Percentiles rank a stretch among this genome's conserved stretches.
phyloP scores from a whole-genome alignment of 192 early-diverging fungal genomes.

The Diversispora epigaea region DNA sequence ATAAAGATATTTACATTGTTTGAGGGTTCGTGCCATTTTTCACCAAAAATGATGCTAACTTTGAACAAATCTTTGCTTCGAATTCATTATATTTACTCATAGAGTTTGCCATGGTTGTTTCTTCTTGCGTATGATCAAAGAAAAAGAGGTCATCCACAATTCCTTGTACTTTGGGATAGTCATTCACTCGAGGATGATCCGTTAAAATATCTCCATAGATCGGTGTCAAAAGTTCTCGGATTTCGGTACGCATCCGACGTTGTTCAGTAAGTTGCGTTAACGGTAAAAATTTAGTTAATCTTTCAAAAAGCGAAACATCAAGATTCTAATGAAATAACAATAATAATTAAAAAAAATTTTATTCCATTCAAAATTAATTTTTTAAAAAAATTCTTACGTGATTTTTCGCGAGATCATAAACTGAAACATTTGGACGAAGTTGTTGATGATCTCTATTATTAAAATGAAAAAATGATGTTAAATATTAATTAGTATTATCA shows the following conservation, averaged over 20 bases:
- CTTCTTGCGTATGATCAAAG: slow-evolving; percentile 32
- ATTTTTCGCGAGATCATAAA: slow-evolving; percentile 43
- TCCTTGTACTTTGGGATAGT: slow-evolving; percentile 45
- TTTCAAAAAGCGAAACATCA: slow-evolving; percentile 56
- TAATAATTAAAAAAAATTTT: not conserved
- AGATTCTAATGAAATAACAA: slow-evolving; percentile 35
- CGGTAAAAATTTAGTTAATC: slow-evolving; percentile 48
- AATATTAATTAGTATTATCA: not conserved
- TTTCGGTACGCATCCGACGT: slow-evolving; percentile 60
- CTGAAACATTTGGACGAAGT: slow-evolving; percentile 53
- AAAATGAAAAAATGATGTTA: not conserved
- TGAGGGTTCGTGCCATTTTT: slow-evolving; percentile 34
- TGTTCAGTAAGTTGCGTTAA: slow-evolving; percentile 47
- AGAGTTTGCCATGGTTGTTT: slow-evolving; percentile 32
- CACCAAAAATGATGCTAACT: slow-evolving; percentile 37
- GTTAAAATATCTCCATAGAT: slow-evolving; percentile 48
- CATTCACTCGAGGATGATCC: slow-evolving; percentile 43
- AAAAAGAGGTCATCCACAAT: slow-evolving; percentile 47
- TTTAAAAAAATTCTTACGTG: slow-evolving; percentile 13
- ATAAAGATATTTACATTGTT: slow-evolving; percentile 33
- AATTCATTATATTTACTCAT: slow-evolving; percentile 40
- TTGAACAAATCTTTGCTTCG: slow-evolving; percentile 44
- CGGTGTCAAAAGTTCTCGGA: slow-evolving; percentile 48
- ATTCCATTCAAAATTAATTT: not conserved
- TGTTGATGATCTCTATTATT: slow-evolving; percentile 54